Evolutionary conservation across 805 yeast species (phyloP).

Genomic region (Nakazawaea wyomingensis): DNA sequence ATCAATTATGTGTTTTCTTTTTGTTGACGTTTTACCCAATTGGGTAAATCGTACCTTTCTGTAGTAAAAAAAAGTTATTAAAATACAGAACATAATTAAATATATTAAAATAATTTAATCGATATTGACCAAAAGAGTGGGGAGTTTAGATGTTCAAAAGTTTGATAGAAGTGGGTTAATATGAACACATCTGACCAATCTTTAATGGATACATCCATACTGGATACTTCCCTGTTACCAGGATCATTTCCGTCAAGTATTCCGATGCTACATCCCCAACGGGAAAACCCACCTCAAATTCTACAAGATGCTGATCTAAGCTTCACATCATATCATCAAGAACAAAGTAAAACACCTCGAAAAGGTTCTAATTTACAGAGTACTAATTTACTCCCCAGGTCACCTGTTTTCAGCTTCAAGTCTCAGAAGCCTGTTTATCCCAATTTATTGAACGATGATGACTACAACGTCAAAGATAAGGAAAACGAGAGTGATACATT

Average conservation of each 20-base stretch:
- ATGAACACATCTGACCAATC: slow-evolving; percentile 4
- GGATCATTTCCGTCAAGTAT: slow-evolving; percentile 5
- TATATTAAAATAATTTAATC: not conserved
- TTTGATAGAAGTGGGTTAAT: not conserved
- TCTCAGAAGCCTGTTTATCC: slow-evolving; percentile 7
- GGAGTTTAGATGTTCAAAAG: not conserved
- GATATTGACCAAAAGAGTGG: too few relatives aligned
- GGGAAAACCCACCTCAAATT: slow-evolving; percentile 6
- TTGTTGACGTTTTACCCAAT: slow-evolving; percentile 2
- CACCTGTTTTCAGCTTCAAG: slow-evolving; percentile 12
- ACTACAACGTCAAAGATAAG: slow-evolving; percentile 17
- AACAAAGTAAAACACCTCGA: not conserved
- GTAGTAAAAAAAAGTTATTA: not conserved
- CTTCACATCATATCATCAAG: not conserved
- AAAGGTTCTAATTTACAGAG: not conserved
- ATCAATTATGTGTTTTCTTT: not conserved
- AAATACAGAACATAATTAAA: not conserved
- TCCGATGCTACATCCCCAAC: not conserved
- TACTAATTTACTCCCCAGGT: slow-evolving; percentile 3
- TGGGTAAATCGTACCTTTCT: not conserved
- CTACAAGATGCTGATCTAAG: slow-evolving; percentile 1
- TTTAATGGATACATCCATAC: slow-evolving; percentile 4
- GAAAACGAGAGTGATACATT: slow-evolving; percentile 26
- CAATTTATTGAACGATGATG: slow-evolving; percentile 11
- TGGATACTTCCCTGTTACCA: slow-evolving; percentile 7